A percentile compares a stretch with the other conserved stretches of the same genome.
These are phyloP conservation scores for Populus hybrid DNA, from an alignment of 441 rosid genomes.

Conservation along the genomic window DNA sequence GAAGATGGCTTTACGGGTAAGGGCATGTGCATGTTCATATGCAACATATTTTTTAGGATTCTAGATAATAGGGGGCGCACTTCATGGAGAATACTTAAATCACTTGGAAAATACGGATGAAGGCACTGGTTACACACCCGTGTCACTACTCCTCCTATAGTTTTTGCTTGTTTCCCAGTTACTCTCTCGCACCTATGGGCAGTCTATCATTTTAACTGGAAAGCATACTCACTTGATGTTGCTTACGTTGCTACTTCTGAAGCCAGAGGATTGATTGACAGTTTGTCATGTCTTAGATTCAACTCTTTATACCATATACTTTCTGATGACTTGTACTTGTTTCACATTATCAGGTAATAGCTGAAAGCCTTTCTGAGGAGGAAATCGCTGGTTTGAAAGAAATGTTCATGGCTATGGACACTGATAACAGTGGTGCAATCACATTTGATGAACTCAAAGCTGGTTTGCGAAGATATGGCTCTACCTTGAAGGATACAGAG, in stretches of 20 bases:
- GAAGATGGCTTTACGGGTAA: constrained; percentile 95
- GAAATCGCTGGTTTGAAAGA: constrained; percentile 98
- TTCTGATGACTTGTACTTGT: constrained; percentile 2
- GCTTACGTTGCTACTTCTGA: neutral
- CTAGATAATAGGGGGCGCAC: neutral
- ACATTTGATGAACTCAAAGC: constrained; percentile 99
- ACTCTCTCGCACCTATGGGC: neutral
- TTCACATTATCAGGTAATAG: constrained; percentile 69
- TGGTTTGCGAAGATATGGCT: constrained; percentile 94
- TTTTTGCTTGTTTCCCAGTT: neutral
- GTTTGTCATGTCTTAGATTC: neutral
- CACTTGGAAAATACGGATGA: neutral
- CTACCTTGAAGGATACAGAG: constrained; percentile 94
- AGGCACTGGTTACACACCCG: neutral
- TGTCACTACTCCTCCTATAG: neutral
- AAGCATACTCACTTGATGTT: neutral
- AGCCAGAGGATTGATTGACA: neutral
- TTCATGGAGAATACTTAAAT: neutral
- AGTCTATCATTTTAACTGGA: neutral
- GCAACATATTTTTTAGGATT: neutral
- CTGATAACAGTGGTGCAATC: constrained; percentile 95
- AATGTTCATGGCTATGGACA: constrained; percentile 96
- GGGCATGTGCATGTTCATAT: constrained; percentile 7
- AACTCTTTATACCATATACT: neutral
- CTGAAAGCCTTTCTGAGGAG: constrained; percentile 99